Conservation (phyloP, 352 stramenopile genomes). For the Globisporangium sylvaticum region DNA sequence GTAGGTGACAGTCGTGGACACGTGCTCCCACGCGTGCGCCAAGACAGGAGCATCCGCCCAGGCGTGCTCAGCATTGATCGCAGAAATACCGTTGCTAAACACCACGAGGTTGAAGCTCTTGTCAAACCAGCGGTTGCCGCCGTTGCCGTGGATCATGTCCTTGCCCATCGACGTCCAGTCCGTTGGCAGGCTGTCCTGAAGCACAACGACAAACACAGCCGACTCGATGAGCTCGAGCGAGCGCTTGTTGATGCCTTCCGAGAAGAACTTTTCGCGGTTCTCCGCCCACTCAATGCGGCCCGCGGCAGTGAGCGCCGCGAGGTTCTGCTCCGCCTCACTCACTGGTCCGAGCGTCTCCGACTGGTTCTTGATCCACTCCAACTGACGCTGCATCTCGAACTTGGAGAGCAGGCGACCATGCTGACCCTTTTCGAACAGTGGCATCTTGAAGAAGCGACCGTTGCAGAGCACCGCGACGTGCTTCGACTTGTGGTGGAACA, state of each 20-base stretch:
- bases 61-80: conserved; percentile 93
- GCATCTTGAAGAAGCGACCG: conserved; percentile 88
- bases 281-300: conserved; percentile 87
- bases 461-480: conserved; percentile 86
- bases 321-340: conserved; percentile 40
- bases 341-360: conserved; percentile 32
- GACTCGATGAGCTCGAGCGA: conserved; percentile 76
- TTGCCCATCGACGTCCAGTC: conserved; percentile 70
- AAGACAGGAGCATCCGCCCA: conserved; percentile 89
- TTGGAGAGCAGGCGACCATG: conserved; percentile 67
- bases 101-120: conserved; percentile 96
- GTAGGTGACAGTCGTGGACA: conserved; percentile 59
- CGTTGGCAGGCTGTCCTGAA: conserved; percentile 56
- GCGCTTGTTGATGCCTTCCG: conserved; percentile 84
- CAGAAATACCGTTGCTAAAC: conserved; percentile 92
- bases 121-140: conserved; percentile 96
- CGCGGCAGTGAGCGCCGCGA: conserved; percentile 77
- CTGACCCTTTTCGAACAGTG: conserved; percentile 76
- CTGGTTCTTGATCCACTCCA: conserved; percentile 65
- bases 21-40: conserved; percentile 80
- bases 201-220: conserved; percentile 70
- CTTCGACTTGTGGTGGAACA: conserved; percentile 72
- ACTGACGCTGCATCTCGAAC: conserved; percentile 79
- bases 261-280: conserved; percentile 87
- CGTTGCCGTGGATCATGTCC: conserved; percentile 80